These are phyloP conservation scores for Phytophthora capsici DNA, from an alignment of 352 stramenopile species.

Conservation along the genomic window DNA sequence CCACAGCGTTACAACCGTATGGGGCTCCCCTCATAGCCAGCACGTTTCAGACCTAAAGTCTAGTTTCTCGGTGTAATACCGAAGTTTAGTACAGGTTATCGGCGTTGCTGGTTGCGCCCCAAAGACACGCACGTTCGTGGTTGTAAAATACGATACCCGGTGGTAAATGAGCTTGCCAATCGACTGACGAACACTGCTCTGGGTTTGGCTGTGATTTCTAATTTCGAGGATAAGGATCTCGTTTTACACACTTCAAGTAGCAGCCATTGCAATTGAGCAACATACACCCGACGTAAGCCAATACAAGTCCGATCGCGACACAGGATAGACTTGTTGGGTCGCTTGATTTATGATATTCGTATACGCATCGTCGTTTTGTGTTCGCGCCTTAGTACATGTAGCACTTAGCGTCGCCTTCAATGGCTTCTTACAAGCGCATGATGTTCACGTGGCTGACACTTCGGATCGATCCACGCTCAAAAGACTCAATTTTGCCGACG, in stretches of 20 bases:
- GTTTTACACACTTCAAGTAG: neutral
- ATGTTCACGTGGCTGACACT: no score
- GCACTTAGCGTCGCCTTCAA: no score
- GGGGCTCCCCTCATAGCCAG: neutral
- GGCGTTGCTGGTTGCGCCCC: slow-evolving; percentile 4
- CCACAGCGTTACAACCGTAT: slow-evolving; percentile 3
- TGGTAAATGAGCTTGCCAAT: neutral
- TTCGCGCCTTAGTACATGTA: no score
- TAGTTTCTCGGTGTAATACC: neutral
- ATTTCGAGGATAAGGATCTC: neutral
- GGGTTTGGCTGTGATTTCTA: neutral
- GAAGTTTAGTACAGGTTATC: neutral
- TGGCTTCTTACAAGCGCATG: no score
- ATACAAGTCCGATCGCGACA: no score
- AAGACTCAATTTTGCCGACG: no score
- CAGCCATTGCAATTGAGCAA: neutral
- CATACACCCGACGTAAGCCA: neutral
- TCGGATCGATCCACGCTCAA: no score
- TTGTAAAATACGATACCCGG: neutral
- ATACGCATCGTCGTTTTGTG: no score
- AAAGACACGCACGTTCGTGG: slow-evolving; percentile 6
- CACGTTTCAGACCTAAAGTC: slow-evolving; percentile 1
- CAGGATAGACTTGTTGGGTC: neutral
- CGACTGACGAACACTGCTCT: neutral
- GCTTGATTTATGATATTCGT: neutral